Base-by-base conservation (phyloP, 148 eudicot genomes). In the Diospyros kaki region DNA sequence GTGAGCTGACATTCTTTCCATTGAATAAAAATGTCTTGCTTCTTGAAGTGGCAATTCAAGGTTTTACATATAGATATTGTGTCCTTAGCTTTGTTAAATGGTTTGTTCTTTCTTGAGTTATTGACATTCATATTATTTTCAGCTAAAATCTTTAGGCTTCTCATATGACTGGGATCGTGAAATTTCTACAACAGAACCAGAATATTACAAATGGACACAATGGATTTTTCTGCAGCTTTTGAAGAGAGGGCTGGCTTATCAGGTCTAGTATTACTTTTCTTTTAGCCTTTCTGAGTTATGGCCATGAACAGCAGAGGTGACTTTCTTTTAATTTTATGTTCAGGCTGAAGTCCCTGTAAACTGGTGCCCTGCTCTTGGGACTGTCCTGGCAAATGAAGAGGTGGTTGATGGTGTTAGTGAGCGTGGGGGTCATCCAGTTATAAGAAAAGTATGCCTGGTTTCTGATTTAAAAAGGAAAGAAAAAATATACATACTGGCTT, bases 91-190 rank as follows among this genome's bases (percentile, higher is more conserved):
- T 76, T 46, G 6, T 40, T 50, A 44, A 58, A 51, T 39, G 14
- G 28, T 75, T 42, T 51, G 58, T 14, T 48, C 56, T 72, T 73
- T 44, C 18, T 75, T 54, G 3, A 69, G 60, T 51, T 67, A 39
- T 58, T 82, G 78, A 77, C 45, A 73, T 56, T 10, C 55, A 11
- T 44, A 13, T 79, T 76, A 66, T 80, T 69, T 77, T 55, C 86
- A 95, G 99, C 97, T 95, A 59, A 95, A 95, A 81, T 87, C 87
- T 71, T 82, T 95, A 75, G 99, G 99, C 74, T 95, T 95, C 81
- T 95, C 99, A 44, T 95, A 90, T 80, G 99, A 95, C 64, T 95
- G 99, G 99, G 97, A 95, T 79, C 97, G 99, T 71, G 99, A 95
- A 87, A 83, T 95, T 73, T 92, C 99, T 61, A 95, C 99, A n/a